Conservation (phyloP, 257 asterid species). For the Haberlea rhodopensis region DNA sequence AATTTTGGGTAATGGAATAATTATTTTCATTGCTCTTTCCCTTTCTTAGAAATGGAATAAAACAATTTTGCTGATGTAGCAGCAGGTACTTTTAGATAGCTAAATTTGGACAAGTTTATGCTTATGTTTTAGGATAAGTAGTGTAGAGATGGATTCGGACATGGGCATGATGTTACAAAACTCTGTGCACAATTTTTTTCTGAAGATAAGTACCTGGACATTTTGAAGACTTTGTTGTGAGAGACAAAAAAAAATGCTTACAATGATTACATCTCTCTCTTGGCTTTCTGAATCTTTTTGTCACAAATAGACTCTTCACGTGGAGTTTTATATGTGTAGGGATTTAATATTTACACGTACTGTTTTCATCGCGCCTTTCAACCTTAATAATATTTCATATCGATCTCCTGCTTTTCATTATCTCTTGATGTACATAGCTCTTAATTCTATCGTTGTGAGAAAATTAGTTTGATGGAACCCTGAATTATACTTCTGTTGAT, state of each 20-base stretch:
- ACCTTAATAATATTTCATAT: background rate
- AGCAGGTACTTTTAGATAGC: background rate
- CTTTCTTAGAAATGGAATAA: background rate
- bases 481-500: background rate
- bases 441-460: background rate
- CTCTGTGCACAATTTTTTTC: background rate
- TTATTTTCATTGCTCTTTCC: background rate
- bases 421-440: background rate
- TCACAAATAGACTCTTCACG: background rate
- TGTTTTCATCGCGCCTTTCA: background rate
- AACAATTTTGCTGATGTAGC: background rate
- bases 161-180: background rate
- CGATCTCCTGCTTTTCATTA: background rate
- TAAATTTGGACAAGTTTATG: background rate
- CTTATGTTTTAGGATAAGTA: background rate
- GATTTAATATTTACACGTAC: background rate
- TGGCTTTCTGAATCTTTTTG: background rate
- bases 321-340: background rate
- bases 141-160: background rate
- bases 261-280: background rate
- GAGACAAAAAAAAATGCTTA: background rate
- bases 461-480: background rate
- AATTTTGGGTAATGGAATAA: background rate
- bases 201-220: background rate
- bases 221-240: too few species aligned